Evolutionary conservation across 495 filamentous ascomycete species (phyloP).

Genomic region (Aspergillus saccharolyticus): DNA sequence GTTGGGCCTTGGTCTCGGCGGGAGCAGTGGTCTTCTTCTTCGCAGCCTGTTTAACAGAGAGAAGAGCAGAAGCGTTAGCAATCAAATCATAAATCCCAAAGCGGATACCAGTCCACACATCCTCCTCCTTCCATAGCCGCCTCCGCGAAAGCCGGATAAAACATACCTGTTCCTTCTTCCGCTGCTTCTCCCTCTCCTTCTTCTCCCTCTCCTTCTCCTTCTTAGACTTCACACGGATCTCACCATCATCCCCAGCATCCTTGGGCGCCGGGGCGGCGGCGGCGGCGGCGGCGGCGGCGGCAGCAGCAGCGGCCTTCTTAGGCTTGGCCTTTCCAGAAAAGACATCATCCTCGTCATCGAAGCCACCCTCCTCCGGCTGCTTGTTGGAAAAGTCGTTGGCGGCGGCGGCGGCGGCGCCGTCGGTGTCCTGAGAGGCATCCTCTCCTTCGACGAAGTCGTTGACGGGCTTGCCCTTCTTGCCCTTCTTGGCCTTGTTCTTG

Average conservation of each 20-base stretch:
- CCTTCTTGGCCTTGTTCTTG: constrained; percentile 87
- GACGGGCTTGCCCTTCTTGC: constrained; percentile 74
- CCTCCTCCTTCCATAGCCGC: constrained; percentile 14
- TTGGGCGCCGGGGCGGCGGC: constrained; percentile 34
- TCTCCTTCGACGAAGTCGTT: constrained; percentile 76
- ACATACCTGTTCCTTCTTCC: constrained; percentile 80
- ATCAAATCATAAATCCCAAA: too few relatives aligned
- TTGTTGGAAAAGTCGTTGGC: constrained; percentile 56
- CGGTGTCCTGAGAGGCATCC: constrained; percentile 45
- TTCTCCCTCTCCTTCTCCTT: constrained; percentile 96
- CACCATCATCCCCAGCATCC: constrained; percentile 50
- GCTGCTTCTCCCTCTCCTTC: constrained; percentile 87
- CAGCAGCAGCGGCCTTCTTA: constrained; percentile 55
- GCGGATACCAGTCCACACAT: background rate
- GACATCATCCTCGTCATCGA: constrained; percentile 72
- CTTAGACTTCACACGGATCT: constrained; percentile 77
- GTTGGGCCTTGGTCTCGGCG: constrained; percentile 16
- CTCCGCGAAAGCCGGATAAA: background rate
- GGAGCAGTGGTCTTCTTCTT: constrained; percentile 49
- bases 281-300: constrained; percentile 52
- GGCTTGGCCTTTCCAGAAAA: constrained; percentile 55
- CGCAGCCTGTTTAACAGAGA: constrained; percentile 51
- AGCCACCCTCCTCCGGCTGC: constrained; percentile 74
- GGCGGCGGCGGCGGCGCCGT: constrained; percentile 31
- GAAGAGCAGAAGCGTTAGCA: constrained; percentile 1